Percentiles rank a stretch among this genome's conserved stretches.
Evolutionary conservation across 192 early-diverging fungal species (phyloP).

Genomic region (Coemansia sp.): DNA sequence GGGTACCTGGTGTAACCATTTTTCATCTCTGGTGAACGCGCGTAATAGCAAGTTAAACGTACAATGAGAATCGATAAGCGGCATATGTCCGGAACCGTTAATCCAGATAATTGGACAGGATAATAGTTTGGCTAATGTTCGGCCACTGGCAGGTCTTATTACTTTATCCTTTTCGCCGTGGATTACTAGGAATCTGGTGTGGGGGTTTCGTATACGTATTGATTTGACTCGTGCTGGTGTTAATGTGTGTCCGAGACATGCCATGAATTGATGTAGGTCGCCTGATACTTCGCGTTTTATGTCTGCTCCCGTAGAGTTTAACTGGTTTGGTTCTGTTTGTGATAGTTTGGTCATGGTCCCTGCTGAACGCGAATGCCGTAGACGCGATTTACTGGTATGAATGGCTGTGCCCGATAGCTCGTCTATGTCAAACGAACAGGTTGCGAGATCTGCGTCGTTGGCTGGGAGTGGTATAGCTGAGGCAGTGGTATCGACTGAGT

Average conservation of each 20-base stretch:
- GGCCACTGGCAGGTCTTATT: constrained; percentile 47
- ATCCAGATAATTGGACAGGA: constrained; percentile 46
- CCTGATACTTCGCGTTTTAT: constrained; percentile 29
- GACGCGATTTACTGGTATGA: background rate
- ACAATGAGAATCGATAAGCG: constrained; percentile 49
- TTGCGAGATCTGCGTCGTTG: background rate
- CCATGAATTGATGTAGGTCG: constrained; percentile 56
- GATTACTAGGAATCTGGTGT: constrained; percentile 46
- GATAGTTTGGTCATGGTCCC: background rate
- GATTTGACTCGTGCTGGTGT: constrained; percentile 25
- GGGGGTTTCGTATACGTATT: constrained; percentile 27
- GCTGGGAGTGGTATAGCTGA: background rate
- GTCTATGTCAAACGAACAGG: background rate
- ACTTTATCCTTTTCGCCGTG: constrained; percentile 56
- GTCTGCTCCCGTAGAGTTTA: no score
- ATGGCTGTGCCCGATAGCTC: background rate
- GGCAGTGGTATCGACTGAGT: background rate
- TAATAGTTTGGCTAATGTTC: constrained; percentile 43
- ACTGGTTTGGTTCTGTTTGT: background rate
- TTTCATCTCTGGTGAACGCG: constrained; percentile 35
- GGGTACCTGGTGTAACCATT: constrained; percentile 29
- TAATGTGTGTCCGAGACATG: constrained; percentile 50
- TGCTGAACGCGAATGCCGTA: constrained; percentile 17
- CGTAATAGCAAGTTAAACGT: constrained; percentile 50
- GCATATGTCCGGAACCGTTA: constrained; percentile 49